Conservation (phyloP, 441 rosid genomes). For the Macaranga tanarius region DNA sequence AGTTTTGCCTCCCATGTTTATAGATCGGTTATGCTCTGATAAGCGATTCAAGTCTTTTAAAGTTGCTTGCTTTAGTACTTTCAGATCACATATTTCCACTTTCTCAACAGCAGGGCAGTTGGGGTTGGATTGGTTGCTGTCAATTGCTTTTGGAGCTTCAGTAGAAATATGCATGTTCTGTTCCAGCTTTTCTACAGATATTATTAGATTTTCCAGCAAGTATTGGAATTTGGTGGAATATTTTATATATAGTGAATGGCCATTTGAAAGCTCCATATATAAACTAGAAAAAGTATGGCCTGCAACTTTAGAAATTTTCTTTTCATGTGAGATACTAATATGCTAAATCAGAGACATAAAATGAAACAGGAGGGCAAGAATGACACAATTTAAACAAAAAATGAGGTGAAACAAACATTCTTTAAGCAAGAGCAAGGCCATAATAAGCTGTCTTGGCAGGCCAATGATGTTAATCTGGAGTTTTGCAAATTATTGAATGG, state of each 20-base stretch:
- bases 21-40: constrained; percentile 53
- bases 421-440: too few species aligned
- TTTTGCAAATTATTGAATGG: too few species aligned
- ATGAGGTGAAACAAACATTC: too few species aligned
- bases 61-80: constrained; percentile 37
- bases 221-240: constrained; percentile 63
- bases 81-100: constrained; percentile 69
- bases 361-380: too few species aligned
- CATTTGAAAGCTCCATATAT: constrained; percentile 68
- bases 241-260: constrained; percentile 66
- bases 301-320: background rate
- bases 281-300: background rate
- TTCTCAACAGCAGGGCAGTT: constrained; percentile 76
- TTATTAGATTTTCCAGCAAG: constrained; percentile 57
- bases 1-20: constrained; percentile 85
- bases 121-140: constrained; percentile 51
- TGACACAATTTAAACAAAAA: too few species aligned
- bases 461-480: too few species aligned
- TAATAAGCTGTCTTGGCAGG: too few species aligned
- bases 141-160: constrained; percentile 78
- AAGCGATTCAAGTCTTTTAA: constrained; percentile 72
- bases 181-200: constrained; percentile 84
- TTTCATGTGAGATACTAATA: too few species aligned
- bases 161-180: constrained; percentile 82
- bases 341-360: too few species aligned